Conservation (phyloP, 2,329 filamentous ascomycete species). For the Monilinia vaccinii-corymbosi region DNA sequence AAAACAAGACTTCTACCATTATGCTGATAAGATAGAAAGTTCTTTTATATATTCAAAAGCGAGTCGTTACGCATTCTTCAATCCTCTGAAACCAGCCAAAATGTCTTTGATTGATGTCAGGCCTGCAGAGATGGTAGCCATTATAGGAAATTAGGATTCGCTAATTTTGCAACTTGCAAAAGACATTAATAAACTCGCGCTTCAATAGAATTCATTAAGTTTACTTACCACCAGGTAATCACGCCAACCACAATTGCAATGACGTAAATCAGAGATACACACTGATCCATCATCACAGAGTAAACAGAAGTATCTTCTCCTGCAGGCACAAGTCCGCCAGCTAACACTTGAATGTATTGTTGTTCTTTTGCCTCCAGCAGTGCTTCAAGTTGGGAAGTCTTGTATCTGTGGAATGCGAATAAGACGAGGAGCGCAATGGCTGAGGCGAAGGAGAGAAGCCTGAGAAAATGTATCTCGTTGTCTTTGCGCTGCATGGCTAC, state of each 20-base stretch:
- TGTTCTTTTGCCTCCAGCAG: background rate
- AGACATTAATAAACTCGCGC: background rate
- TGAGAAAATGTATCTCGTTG: background rate
- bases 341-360: background rate
- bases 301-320: background rate
- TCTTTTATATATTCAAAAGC: background rate
- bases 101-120: too few species aligned
- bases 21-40: background rate
- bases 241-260: background rate
- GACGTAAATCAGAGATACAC: background rate
- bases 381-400: background rate
- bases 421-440: background rate
- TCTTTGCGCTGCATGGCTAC: background rate
- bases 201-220: background rate
- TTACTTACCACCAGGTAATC: background rate
- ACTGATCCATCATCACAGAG: background rate
- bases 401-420: background rate
- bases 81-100: background rate
- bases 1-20: background rate
- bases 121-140: too few species aligned
- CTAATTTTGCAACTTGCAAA: background rate
- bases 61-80: background rate
- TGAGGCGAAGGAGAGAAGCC: background rate
- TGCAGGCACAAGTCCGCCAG: background rate
- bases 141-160: background rate